Percentiles rank a stretch among this genome's conserved stretches.
phyloP scores from a whole-genome alignment of 2,329 filamentous ascomycete species.

The Epichloe aotearoae region DNA sequence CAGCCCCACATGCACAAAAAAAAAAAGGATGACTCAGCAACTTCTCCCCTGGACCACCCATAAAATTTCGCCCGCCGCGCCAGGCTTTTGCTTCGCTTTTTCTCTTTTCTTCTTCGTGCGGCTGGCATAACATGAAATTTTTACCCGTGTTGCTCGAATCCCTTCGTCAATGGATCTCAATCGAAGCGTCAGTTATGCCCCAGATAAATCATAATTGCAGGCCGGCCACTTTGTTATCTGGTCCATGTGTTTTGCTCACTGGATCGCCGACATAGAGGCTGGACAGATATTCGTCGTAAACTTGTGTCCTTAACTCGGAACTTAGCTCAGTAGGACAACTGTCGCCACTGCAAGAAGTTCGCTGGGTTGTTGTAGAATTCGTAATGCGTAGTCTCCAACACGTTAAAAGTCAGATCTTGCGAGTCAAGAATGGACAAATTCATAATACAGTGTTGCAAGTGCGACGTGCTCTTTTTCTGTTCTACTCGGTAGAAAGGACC shows the following conservation, averaged over 20 bases:
- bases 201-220: conserved; percentile 72
- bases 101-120: conserved; percentile 60
- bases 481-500: not conserved
- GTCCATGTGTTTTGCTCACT: conserved; percentile 16
- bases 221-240: conserved; percentile 39
- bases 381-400: too few relatives aligned
- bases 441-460: not conserved
- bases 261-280: conserved; percentile 14
- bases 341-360: too few relatives aligned
- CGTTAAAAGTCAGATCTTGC: too few relatives aligned
- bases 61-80: conserved; percentile 16
- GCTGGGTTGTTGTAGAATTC: not conserved
- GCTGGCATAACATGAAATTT: conserved; percentile 55
- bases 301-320: not conserved
- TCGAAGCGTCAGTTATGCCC: conserved; percentile 65
- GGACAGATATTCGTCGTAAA: conserved; percentile 5
- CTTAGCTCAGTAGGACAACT: too few relatives aligned
- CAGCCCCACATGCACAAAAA: not conserved
- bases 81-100: conserved; percentile 25
- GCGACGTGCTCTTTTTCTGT: not conserved
- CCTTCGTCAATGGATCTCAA: conserved; percentile 36
- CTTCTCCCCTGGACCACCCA: not conserved
- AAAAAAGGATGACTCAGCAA: conserved; percentile 3
- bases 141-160: conserved; percentile 73
- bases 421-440: too few relatives aligned